Percentiles rank a stretch among this genome's conserved stretches.
phyloP scores from a whole-genome alignment of 2,329 filamentous ascomycete genomes.

The Fusarium sp. region DNA sequence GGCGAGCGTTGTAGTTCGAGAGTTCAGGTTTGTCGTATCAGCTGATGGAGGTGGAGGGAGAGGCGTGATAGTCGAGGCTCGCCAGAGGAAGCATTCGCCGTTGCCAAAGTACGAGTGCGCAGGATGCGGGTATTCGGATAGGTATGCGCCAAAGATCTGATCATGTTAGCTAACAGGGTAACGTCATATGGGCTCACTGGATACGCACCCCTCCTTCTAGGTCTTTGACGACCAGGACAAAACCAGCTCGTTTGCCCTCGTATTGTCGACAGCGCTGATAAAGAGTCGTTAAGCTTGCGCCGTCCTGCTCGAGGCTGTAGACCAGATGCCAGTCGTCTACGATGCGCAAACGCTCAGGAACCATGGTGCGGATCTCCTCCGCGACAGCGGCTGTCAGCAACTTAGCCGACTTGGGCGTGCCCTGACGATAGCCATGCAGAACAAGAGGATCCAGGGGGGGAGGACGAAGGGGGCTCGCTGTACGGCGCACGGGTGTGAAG shows the following conservation, averaged over 20 bases:
- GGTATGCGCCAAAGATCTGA: constrained; percentile 89
- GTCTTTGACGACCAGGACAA: constrained; percentile 88
- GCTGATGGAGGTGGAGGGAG: constrained; percentile 61
- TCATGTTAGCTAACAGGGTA: constrained; percentile 11
- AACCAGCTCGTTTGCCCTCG: constrained; percentile 78
- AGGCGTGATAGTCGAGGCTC: constrained; percentile 66
- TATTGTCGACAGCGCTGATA: constrained; percentile 81
- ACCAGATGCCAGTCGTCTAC: constrained; percentile 85
- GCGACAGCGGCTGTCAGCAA: constrained; percentile 79
- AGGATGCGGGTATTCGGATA: constrained; percentile 87
- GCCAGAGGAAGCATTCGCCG: constrained; percentile 86
- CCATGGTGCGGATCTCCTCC: constrained; percentile 90
- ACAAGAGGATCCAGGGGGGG: constrained; percentile 86
- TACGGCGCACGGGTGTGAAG: constrained; percentile 62
- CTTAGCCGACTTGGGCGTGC: constrained; percentile 67
- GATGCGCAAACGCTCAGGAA: constrained; percentile 87
- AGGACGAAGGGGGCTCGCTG: constrained; percentile 82
- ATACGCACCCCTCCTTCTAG: constrained; percentile 73
- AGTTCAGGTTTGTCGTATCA: constrained; percentile 57
- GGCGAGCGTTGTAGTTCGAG: constrained; percentile 52
- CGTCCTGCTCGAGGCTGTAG: constrained; percentile 93
- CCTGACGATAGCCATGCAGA: constrained; percentile 71
- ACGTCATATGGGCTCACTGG: constrained; percentile 17
- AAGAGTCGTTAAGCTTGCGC: constrained; percentile 84
- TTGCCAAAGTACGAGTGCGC: constrained; percentile 90